Conservation (phyloP, 495 filamentous ascomycete species). For the Hypoxylon lienhwacheense region DNA sequence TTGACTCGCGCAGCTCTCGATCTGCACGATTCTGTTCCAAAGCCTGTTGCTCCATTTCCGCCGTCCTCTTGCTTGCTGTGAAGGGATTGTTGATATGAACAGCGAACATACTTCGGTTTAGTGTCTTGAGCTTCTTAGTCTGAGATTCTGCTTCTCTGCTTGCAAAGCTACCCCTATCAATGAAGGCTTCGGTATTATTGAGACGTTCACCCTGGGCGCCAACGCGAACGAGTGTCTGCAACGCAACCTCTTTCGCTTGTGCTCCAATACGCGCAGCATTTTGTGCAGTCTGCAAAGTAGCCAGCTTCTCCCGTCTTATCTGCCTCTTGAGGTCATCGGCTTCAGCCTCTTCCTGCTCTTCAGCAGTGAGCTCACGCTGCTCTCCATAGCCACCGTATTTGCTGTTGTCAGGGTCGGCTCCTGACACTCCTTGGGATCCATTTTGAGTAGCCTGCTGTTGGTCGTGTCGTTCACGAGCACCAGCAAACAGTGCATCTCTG, state of each 20-base stretch:
- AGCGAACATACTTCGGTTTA: slow-evolving; percentile 81
- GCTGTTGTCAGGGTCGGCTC: slow-evolving; percentile 42
- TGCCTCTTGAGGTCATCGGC: slow-evolving; percentile 67
- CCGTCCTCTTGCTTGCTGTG: slow-evolving; percentile 58
- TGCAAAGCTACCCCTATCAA: slow-evolving; percentile 61
- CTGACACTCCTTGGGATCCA: slow-evolving; percentile 38
- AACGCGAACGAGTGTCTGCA: slow-evolving; percentile 67
- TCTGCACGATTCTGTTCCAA: slow-evolving; percentile 65
- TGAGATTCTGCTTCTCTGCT: slow-evolving; percentile 63
- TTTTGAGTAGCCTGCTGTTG: slow-evolving; percentile 40
- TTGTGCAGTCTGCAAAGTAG: slow-evolving; percentile 69
- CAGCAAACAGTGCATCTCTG: slow-evolving; percentile 64
- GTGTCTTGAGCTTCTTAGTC: slow-evolving; percentile 70
- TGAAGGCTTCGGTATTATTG: slow-evolving; percentile 74
- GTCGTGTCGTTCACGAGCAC: slow-evolving; percentile 58
- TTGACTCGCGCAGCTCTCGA: slow-evolving; percentile 67
- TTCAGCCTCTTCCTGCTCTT: slow-evolving; percentile 65
- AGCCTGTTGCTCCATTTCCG: slow-evolving; percentile 62
- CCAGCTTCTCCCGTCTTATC: slow-evolving; percentile 71
- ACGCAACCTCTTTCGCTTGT: slow-evolving; percentile 72
- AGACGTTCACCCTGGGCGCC: slow-evolving; percentile 75
- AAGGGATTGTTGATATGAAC: slow-evolving; percentile 76
- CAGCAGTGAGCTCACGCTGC: slow-evolving; percentile 72
- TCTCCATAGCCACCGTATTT: slow-evolving; percentile 64
- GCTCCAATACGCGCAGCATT: slow-evolving; percentile 68